These are phyloP conservation scores for Paracorniculantispora psalliotae DNA, from an alignment of 2,329 filamentous ascomycete genomes.

Conservation along the genomic window DNA sequence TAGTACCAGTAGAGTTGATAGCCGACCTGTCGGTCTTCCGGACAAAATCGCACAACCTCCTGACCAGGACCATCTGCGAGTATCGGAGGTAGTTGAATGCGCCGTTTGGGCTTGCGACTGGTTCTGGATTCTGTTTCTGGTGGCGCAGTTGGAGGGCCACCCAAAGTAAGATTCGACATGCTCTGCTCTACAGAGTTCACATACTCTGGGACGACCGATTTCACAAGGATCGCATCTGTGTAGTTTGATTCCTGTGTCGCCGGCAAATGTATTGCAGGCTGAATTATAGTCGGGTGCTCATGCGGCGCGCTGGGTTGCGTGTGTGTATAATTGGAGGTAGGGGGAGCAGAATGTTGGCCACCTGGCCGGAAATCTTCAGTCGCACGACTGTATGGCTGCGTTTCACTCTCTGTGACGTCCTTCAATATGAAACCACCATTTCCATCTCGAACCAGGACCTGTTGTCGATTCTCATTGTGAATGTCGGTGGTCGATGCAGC, in stretches of 20 bases:
- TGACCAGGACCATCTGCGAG: constrained; percentile 20
- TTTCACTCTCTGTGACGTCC: too few species aligned
- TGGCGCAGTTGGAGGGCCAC: neutral
- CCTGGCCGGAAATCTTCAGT: too few species aligned
- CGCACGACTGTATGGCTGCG: too few species aligned
- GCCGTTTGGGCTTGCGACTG: neutral
- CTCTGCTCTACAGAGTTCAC: neutral
- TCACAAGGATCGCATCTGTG: neutral
- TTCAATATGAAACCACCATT: neutral
- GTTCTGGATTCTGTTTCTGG: neutral
- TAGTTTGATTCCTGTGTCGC: neutral
- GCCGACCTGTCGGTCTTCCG: constrained; percentile 22
- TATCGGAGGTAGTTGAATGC: constrained; percentile 8
- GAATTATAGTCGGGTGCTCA: neutral
- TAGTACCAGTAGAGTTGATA: constrained; percentile 31
- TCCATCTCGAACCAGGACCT: neutral
- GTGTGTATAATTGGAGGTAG: neutral
- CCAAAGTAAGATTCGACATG: neutral
- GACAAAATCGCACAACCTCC: constrained; percentile 25
- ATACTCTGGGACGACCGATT: too few species aligned
- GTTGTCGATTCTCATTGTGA: neutral
- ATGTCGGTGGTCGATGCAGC: neutral
- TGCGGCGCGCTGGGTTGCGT: neutral
- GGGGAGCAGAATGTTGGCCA: neutral
- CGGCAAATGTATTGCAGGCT: neutral